These are phyloP conservation scores for Flaveria ramosissima DNA, from an alignment of 129 eudicot genomes.

Conservation along the genomic window DNA sequence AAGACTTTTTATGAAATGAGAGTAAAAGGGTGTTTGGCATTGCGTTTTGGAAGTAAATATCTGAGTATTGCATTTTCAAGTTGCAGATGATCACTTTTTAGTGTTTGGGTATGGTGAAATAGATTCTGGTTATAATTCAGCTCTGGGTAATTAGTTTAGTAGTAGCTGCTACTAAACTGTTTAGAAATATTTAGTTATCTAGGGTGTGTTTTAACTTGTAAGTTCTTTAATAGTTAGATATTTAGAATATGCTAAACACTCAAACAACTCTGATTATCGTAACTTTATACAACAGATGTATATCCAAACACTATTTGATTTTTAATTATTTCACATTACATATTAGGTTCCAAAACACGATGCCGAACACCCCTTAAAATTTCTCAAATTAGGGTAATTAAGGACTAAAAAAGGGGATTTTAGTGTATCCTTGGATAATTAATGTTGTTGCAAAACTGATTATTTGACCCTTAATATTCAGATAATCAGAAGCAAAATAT, in stretches of 20 bases:
- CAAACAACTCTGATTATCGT: background rate
- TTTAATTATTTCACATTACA: background rate
- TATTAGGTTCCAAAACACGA: background rate
- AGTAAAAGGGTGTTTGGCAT: constrained; percentile 2
- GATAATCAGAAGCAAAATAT: background rate
- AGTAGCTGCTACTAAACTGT: background rate
- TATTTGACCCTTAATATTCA: background rate
- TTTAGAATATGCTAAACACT: background rate
- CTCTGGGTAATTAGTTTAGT: background rate
- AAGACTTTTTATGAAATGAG: background rate
- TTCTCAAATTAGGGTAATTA: background rate
- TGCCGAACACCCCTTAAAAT: background rate
- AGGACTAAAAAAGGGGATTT: background rate
- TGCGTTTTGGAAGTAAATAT: background rate
- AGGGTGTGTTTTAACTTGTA: background rate
- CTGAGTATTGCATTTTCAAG: background rate
- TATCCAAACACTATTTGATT: background rate
- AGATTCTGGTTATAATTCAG: background rate
- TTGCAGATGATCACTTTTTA: background rate
- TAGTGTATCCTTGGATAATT: background rate
- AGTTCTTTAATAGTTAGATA: background rate
- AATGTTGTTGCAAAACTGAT: background rate
- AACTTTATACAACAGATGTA: background rate
- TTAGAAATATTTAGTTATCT: background rate
- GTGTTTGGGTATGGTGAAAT: background rate